Evolutionary conservation across 1,284 basidiomycete genomes (phyloP).

Genomic region (Apiotrichum gamsii): DNA sequence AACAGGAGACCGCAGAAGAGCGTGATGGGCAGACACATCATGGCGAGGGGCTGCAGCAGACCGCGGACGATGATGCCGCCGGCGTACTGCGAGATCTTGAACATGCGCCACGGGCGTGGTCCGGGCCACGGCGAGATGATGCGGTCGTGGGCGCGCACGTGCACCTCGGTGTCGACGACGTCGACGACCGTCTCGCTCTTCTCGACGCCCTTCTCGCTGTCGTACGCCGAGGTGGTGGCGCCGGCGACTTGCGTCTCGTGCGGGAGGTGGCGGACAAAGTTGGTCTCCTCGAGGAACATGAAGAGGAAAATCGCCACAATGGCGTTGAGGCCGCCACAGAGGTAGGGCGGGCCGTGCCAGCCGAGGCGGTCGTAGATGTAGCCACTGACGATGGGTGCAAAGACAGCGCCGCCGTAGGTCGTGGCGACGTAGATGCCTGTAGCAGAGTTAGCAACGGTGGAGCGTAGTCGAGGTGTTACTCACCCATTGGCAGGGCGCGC

Average conservation of each 20-base stretch:
- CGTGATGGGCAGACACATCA: conserved; percentile 13
- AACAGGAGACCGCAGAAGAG: conserved; percentile 18
- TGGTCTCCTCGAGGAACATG: conserved; percentile 29
- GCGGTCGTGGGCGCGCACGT: conserved; percentile 5
- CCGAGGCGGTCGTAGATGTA: conserved; percentile 26
- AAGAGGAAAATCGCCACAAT: conserved; percentile 22
- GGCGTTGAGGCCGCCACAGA: conserved; percentile 14
- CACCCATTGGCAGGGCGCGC: no score
- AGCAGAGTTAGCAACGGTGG: no score
- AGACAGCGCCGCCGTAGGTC: conserved; percentile 19
- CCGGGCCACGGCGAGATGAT: conserved; percentile 14
- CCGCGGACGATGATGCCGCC: conserved; percentile 17
- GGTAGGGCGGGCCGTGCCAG: conserved; percentile 20
- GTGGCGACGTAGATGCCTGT: conserved; percentile 23
- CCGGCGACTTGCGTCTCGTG: neutral
- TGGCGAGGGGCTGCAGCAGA: conserved; percentile 12
- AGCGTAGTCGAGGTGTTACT: no score
- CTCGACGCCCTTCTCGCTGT: neutral
- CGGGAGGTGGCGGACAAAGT: conserved; percentile 11
- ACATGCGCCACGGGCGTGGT: conserved; percentile 6
- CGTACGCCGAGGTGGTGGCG: neutral
- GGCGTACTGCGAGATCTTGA: conserved; percentile 12
- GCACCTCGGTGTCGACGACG: neutral
- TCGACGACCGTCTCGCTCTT: neutral
- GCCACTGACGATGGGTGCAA: conserved; percentile 22